A percentile compares a stretch with the other conserved stretches of the same genome.
These are phyloP conservation scores for Ustilago sp. DNA, from an alignment of 1,284 basidiomycete genomes.

Conservation along the genomic window DNA sequence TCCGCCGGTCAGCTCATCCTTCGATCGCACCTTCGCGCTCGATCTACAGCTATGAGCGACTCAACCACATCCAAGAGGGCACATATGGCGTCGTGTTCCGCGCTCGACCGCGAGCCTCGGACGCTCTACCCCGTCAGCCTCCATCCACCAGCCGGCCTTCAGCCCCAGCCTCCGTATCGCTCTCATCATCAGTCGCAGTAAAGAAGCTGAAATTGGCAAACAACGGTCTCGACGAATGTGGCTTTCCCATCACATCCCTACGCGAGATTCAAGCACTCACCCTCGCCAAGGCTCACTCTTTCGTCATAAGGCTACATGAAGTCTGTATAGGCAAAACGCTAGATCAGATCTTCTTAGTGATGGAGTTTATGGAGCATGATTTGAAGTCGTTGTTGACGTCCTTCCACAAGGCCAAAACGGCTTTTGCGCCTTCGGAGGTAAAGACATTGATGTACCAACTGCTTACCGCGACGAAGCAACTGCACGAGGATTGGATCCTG, in stretches of 20 bases:
- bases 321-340: slow-evolving; percentile 99
- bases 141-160: background rate
- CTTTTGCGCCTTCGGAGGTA: slow-evolving; percentile 96
- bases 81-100: slow-evolving; percentile 98
- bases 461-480: slow-evolving; percentile 89
- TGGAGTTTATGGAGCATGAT: slow-evolving; percentile 99
- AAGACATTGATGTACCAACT: slow-evolving; percentile 96
- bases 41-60: slow-evolving; percentile 65
- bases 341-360: slow-evolving; percentile 98
- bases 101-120: slow-evolving; percentile 73
- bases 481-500: slow-evolving; percentile 96
- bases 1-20: slow-evolving; percentile 47
- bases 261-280: slow-evolving; percentile 95
- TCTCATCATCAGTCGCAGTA: slow-evolving; percentile 77
- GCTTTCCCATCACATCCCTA: slow-evolving; percentile 96
- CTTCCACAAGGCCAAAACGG: slow-evolving; percentile 81
- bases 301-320: slow-evolving; percentile 93
- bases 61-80: slow-evolving; percentile 99
- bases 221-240: slow-evolving; percentile 80
- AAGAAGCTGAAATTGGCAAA: slow-evolving; percentile 99
- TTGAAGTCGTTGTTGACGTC: slow-evolving; percentile 89
- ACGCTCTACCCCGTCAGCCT: slow-evolving; percentile 3
- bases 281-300: slow-evolving; percentile 78
- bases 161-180: background rate
- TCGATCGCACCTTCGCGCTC: slow-evolving; percentile 55